These are phyloP conservation scores for Daldinia caldariorum DNA, from an alignment of 495 filamentous ascomycete genomes.

Conservation along the genomic window DNA sequence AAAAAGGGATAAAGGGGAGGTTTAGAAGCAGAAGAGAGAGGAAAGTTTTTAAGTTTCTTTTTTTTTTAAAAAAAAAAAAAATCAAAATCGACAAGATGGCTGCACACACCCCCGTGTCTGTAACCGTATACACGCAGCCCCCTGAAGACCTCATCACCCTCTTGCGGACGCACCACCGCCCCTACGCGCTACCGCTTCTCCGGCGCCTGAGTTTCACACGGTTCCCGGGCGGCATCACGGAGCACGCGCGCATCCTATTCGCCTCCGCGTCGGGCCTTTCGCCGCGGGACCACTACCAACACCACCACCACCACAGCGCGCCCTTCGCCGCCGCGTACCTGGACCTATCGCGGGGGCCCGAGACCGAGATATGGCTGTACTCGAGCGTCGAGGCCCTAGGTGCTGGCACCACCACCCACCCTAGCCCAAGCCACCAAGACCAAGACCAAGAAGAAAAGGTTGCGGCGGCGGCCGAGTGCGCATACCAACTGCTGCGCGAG, in stretches of 20 bases:
- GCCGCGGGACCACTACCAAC: slow-evolving; percentile 18
- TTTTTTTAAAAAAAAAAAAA: background rate
- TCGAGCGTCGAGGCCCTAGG: slow-evolving; percentile 25
- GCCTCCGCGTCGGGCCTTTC: slow-evolving; percentile 10
- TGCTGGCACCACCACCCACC: no score
- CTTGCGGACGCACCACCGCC: slow-evolving; percentile 59
- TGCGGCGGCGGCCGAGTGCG: background rate
- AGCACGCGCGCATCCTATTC: slow-evolving; percentile 51
- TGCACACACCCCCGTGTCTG: slow-evolving; percentile 45
- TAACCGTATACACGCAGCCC: slow-evolving; percentile 47
- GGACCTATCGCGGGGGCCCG: slow-evolving; percentile 64
- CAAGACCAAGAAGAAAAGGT: no score
- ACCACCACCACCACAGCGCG: no score
- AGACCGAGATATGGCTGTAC: slow-evolving; percentile 71
- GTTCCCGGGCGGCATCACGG: slow-evolving; percentile 50
- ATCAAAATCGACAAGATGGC: slow-evolving; percentile 25
- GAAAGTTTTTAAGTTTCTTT: no score
- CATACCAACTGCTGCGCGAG: slow-evolving; percentile 26
- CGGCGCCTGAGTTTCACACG: slow-evolving; percentile 67
- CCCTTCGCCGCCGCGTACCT: slow-evolving; percentile 64
- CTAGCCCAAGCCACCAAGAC: no score
- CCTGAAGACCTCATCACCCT: slow-evolving; percentile 52
- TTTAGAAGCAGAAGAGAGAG: background rate
- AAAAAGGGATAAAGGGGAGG: background rate
- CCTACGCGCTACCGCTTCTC: slow-evolving; percentile 64